Evolutionary conservation across 768 basidiomycete species (phyloP).

Genomic region (Termitomyces sp.): DNA sequence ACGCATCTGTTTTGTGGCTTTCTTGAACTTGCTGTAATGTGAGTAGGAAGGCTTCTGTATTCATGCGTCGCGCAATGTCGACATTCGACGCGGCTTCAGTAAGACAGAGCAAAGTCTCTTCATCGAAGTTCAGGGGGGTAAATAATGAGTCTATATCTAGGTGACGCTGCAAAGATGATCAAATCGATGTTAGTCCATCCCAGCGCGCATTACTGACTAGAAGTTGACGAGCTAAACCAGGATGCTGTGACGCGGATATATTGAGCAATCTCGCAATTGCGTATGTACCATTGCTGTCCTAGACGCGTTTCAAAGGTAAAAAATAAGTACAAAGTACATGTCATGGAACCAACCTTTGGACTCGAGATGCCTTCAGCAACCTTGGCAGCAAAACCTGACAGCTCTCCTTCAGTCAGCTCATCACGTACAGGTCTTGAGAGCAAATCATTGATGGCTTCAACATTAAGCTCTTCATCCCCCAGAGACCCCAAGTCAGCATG

Average conservation of each 20-base stretch:
- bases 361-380: slow-evolving; percentile 46
- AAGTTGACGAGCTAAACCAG: slow-evolving; percentile 44
- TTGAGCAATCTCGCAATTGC: slow-evolving; percentile 57
- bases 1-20: slow-evolving; percentile 30
- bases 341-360: slow-evolving; percentile 38
- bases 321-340: neutral
- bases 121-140: slow-evolving; percentile 45
- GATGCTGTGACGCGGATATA: slow-evolving; percentile 62
- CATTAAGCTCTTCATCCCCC: slow-evolving; percentile 42
- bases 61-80: slow-evolving; percentile 53
- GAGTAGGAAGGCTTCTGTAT: slow-evolving; percentile 35
- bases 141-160: slow-evolving; percentile 52
- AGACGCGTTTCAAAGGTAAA: neutral
- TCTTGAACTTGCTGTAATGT: slow-evolving; percentile 31
- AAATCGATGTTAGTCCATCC: neutral
- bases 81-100: slow-evolving; percentile 61
- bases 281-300: slow-evolving; percentile 54
- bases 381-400: slow-evolving; percentile 50
- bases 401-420: slow-evolving; percentile 39
- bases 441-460: slow-evolving; percentile 50
- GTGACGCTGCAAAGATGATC: slow-evolving; percentile 36
- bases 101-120: slow-evolving; percentile 49
- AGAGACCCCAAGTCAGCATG: slow-evolving; percentile 54
- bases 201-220: slow-evolving; percentile 25
- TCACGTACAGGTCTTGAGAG: slow-evolving; percentile 57